Conservation (phyloP, 1,284 basidiomycete genomes). For the Tranzscheliella williamsii region DNA sequence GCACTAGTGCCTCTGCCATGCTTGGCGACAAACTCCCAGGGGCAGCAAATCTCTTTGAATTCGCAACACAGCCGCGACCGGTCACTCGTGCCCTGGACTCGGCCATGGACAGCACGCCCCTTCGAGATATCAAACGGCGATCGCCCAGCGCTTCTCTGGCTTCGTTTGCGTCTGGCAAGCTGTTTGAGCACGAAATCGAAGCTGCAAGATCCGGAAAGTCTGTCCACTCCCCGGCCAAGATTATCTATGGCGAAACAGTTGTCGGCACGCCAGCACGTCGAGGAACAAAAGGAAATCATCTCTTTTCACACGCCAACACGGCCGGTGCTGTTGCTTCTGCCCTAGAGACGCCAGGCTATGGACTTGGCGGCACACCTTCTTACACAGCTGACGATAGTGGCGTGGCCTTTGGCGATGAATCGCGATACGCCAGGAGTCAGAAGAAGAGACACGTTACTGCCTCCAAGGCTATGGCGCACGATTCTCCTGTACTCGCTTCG, state of each 20-base stretch:
- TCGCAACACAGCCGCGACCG: constrained; percentile 38
- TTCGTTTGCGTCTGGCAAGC: constrained; percentile 33
- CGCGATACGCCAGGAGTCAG: constrained; percentile 18
- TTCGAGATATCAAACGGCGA: constrained; percentile 25
- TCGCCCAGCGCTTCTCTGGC: constrained; percentile 25
- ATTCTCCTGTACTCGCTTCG: constrained; percentile 3
- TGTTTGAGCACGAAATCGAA: constrained; percentile 38
- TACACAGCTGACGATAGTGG: constrained; percentile 38
- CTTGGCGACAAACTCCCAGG: constrained; percentile 34
- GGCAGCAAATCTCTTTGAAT: constrained; percentile 41
- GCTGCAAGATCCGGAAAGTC: constrained; percentile 14
- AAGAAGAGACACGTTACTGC: constrained; percentile 13
- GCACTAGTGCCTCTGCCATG: constrained; percentile 36
- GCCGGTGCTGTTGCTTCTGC: neutral
- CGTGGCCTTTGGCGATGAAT: constrained; percentile 33
- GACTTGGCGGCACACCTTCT: constrained; percentile 17
- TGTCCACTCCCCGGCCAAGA: neutral
- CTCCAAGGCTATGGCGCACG: constrained; percentile 5
- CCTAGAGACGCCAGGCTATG: constrained; percentile 15
- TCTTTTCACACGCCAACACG: neutral
- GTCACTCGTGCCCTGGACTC: constrained; percentile 16
- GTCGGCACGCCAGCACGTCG: constrained; percentile 22
- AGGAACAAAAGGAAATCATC: neutral
- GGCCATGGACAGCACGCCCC: constrained; percentile 12
- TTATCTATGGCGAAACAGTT: neutral